Percentiles rank a stretch among this genome's conserved stretches.
These are phyloP conservation scores for Dendrobium officinale DNA, from an alignment of 106 monocot species.

Conservation along the genomic window DNA sequence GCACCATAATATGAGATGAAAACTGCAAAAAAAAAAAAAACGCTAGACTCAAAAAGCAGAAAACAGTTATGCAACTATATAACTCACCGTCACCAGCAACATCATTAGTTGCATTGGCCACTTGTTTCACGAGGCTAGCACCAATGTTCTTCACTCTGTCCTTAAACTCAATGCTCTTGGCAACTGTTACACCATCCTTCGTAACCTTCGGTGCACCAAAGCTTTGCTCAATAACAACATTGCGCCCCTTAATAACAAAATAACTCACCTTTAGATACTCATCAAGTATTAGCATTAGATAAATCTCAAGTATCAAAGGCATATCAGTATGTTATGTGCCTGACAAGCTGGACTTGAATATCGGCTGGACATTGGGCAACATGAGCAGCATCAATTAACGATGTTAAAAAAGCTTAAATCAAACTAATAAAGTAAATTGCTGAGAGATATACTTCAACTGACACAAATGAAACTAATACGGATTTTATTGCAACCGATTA, in stretches of 20 bases:
- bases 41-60: background rate
- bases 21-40: background rate
- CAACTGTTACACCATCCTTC: slow-evolving; percentile 97
- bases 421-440: background rate
- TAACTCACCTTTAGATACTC: background rate
- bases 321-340: background rate
- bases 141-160: slow-evolving; percentile 89
- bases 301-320: background rate
- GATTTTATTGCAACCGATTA: background rate
- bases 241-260: slow-evolving; percentile 55
- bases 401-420: background rate
- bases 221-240: slow-evolving; percentile 90
- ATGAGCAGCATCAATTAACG: background rate
- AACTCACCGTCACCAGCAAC: slow-evolving; percentile 88
- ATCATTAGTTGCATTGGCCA: slow-evolving; percentile 92
- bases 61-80: background rate
- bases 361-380: background rate
- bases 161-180: slow-evolving; percentile 92
- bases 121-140: slow-evolving; percentile 92
- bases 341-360: background rate
- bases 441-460: background rate
- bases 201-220: slow-evolving; percentile 96
- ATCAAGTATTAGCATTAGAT: background rate
- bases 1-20: background rate
- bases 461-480: background rate